phyloP scores from a whole-genome alignment of 805 yeast species.

The Candida incommunis region DNA sequence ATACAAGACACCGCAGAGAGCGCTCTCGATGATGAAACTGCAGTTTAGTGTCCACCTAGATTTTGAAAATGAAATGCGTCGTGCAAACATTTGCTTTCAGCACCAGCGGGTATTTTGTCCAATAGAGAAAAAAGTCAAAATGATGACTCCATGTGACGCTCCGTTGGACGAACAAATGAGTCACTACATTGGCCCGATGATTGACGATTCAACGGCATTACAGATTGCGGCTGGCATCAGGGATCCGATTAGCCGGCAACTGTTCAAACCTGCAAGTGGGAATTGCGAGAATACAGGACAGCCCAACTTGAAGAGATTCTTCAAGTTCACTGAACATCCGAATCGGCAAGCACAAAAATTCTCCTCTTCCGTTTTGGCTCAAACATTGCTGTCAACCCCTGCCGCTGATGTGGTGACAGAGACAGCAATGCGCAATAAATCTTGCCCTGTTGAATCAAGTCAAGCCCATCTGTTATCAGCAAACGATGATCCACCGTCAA shows the following conservation, averaged over 20 bases:
- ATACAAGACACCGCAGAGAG: slow-evolving; percentile 37
- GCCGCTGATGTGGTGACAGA: background rate
- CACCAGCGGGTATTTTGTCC: slow-evolving; percentile 83
- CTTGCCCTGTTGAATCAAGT: too few species aligned
- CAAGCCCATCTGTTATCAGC: too few species aligned
- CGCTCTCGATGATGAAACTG: slow-evolving; percentile 39
- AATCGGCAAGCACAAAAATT: background rate
- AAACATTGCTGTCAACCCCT: background rate
- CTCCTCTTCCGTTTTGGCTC: background rate
- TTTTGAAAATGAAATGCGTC: slow-evolving; percentile 44
- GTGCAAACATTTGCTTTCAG: slow-evolving; percentile 68
- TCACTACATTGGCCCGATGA: slow-evolving; percentile 20
- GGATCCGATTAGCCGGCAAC: slow-evolving; percentile 46
- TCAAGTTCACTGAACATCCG: background rate
- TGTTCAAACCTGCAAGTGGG: slow-evolving; percentile 19
- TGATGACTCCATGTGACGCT: slow-evolving; percentile 41
- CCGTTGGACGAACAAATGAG: slow-evolving; percentile 18
- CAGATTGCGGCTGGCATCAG: slow-evolving; percentile 50
- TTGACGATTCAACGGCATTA: slow-evolving; percentile 34
- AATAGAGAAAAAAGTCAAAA: slow-evolving; percentile 27
- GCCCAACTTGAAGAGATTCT: background rate
- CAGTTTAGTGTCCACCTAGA: slow-evolving; percentile 49
- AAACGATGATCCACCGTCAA: too few species aligned
- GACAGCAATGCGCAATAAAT: background rate
- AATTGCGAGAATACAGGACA: background rate